Conservation (phyloP, 2,329 filamentous ascomycete genomes). For the Colletotrichum theobromicola region DNA sequence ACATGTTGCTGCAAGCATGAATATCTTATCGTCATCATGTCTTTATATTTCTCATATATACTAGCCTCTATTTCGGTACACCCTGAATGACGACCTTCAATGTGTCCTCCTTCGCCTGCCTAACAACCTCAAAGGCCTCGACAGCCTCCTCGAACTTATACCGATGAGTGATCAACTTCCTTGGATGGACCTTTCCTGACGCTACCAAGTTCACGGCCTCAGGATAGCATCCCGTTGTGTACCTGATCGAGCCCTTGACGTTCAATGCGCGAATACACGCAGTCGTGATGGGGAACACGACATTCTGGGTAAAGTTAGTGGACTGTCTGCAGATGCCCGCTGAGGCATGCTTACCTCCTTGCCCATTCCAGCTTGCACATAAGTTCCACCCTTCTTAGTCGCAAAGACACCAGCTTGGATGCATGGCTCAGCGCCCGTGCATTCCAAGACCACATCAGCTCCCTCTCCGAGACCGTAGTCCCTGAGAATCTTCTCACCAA, state of each 20-base stretch:
- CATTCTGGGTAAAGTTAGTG: conserved; percentile 32
- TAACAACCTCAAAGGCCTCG: conserved; percentile 72
- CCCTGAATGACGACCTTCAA: conserved; percentile 72
- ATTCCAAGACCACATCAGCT: conserved; percentile 52
- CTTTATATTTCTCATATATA: background rate
- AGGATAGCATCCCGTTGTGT: conserved; percentile 76
- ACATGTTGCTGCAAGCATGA: background rate
- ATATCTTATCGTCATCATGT: background rate
- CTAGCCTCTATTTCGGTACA: background rate
- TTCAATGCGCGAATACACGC: conserved; percentile 78
- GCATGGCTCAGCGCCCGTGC: conserved; percentile 36
- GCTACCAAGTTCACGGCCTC: conserved; percentile 59
- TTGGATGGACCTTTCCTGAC: conserved; percentile 46
- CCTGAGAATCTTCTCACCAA: conserved; percentile 52
- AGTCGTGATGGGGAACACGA: conserved; percentile 69
- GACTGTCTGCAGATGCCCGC: background rate
- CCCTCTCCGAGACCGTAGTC: conserved; percentile 46
- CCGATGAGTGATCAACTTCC: conserved; percentile 72
- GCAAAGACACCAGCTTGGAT: conserved; percentile 52
- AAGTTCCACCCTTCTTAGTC: conserved; percentile 50
- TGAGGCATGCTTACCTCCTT: conserved; percentile 30
- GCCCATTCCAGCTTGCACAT: conserved; percentile 58
- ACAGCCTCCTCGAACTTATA: conserved; percentile 66
- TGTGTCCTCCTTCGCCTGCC: conserved; percentile 70
- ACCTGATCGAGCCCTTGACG: conserved; percentile 74